Conservation (phyloP, 306 rosid genomes). For the Nissolia schottii region DNA sequence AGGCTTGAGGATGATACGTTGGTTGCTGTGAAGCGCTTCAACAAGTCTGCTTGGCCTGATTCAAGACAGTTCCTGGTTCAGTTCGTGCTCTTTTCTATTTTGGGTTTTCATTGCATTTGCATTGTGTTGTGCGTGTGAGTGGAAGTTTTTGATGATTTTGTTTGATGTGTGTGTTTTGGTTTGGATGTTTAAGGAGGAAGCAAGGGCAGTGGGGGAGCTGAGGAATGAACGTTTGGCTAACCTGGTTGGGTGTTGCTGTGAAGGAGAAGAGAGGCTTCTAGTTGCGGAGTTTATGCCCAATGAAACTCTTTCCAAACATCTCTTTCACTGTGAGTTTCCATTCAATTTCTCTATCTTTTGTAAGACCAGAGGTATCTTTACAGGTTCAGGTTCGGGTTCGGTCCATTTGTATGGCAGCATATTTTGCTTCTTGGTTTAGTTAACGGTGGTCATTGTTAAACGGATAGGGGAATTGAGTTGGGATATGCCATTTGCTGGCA, state of each 20-base stretch:
- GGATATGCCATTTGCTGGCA: background rate
- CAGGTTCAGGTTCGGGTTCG: too few relatives aligned
- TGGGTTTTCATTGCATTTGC: background rate
- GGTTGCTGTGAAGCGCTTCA: conserved; percentile 75
- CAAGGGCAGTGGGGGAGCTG: conserved; percentile 67
- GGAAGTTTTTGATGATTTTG: background rate
- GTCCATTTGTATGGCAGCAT: too few relatives aligned
- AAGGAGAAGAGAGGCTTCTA: conserved; percentile 69
- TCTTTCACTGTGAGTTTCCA: conserved; percentile 61
- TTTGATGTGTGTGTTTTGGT: background rate
- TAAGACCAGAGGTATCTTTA: too few relatives aligned
- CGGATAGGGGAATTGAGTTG: background rate
- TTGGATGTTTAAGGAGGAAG: conserved; percentile 60
- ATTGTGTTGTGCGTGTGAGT: background rate
- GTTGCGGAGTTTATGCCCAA: conserved; percentile 83
- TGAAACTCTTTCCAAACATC: conserved; percentile 84
- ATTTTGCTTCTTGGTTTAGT: too few relatives aligned
- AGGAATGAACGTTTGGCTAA: conserved; percentile 65
- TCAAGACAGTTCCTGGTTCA: conserved; percentile 67
- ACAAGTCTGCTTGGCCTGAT: conserved; percentile 82
- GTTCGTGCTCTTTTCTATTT: conserved; percentile 36
- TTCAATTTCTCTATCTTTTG: background rate
- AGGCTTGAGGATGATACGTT: conserved; percentile 46
- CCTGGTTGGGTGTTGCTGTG: conserved; percentile 78
- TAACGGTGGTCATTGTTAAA: background rate